Base-by-base conservation (phyloP, 352 stramenopile genomes). In the Achlya hypogyna region DNA sequence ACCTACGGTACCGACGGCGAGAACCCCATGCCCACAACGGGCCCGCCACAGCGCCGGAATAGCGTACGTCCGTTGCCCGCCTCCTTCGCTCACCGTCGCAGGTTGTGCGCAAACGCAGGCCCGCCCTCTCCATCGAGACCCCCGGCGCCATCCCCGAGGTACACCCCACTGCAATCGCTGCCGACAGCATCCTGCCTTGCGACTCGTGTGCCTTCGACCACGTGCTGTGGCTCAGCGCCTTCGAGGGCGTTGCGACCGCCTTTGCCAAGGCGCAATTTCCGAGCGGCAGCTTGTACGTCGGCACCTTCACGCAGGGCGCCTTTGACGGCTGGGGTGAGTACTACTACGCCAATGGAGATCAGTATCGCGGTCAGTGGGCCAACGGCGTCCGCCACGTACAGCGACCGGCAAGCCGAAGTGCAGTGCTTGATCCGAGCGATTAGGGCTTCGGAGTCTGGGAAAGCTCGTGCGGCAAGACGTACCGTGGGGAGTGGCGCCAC, bases 241-340 rank as follows among this genome's bases (percentile, higher is more conserved):
- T 84, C 51, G 71, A 86, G 38, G 67, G 69, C 3, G 74, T 71
- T 43, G 53, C 52, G 16, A 73, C 74, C 45, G 45, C 87, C 8
- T 90, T 89, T 59, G 82, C 78, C 4, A 93, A 93, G 69, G 69
- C 81, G 10, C 58, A 89, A 31, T 66, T 88, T 29, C 79, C 78
- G 1, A 76, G 84, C 49, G 78, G 84, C 28, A 88, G 81, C 62
- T 53, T 93, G 10, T 93, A 90, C 53, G 71, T 95, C 10, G 88
- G 89, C 2, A 79, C 91, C 38, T 95, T 92, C 59, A 45, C 68
- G 4, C 38, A 65, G 16, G 69, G 67, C 16, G 62, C 78, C 16
- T 86, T 89, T 47, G 74, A 97, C 38, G 91, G 91, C 1, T 68
- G 95, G 20, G 92, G 92, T 2, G 79, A 95, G 59, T 73, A 97